Evolutionary conservation across 2,329 filamentous ascomycete genomes (phyloP).

Genomic region (Xylariaceae sp.): DNA sequence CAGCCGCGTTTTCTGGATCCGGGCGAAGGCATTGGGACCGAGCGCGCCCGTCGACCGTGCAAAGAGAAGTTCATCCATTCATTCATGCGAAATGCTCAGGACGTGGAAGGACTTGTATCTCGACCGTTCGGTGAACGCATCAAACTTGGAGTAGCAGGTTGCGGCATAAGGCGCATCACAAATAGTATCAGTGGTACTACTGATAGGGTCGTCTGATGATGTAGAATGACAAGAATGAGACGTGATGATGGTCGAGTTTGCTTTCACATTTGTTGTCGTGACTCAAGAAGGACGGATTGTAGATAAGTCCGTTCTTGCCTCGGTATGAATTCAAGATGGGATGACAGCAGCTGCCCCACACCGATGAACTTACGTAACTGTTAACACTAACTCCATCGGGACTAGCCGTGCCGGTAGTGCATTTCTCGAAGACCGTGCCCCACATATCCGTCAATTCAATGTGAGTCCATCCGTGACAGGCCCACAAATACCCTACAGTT

Average conservation of each 20-base stretch:
- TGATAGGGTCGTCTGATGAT: too few relatives aligned
- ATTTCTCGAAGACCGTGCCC: too few relatives aligned
- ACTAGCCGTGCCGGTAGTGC: too few relatives aligned
- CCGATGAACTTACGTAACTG: too few relatives aligned
- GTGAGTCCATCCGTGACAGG: too few relatives aligned
- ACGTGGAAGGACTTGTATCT: slow-evolving; percentile 3
- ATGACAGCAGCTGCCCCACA: too few relatives aligned
- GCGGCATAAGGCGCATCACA: not conserved
- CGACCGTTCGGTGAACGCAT: not conserved
- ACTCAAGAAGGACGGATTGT: not conserved
- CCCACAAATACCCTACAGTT: too few relatives aligned
- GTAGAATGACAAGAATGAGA: too few relatives aligned
- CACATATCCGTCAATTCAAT: too few relatives aligned
- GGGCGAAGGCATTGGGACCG: slow-evolving; percentile 57
- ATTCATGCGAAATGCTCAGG: slow-evolving; percentile 51
- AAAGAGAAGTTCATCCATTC: slow-evolving; percentile 73
- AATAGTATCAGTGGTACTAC: too few relatives aligned
- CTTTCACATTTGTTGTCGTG: not conserved
- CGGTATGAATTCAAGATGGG: too few relatives aligned
- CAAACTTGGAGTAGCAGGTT: not conserved
- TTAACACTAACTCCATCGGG: too few relatives aligned
- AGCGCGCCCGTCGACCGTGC: slow-evolving; percentile 69
- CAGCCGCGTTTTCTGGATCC: slow-evolving; percentile 59
- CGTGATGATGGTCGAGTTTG: not conserved
- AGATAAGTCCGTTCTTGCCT: not conserved